These are phyloP conservation scores for Nakaseomyces sp. DNA, from an alignment of 1,139 yeast species.

Conservation along the genomic window DNA sequence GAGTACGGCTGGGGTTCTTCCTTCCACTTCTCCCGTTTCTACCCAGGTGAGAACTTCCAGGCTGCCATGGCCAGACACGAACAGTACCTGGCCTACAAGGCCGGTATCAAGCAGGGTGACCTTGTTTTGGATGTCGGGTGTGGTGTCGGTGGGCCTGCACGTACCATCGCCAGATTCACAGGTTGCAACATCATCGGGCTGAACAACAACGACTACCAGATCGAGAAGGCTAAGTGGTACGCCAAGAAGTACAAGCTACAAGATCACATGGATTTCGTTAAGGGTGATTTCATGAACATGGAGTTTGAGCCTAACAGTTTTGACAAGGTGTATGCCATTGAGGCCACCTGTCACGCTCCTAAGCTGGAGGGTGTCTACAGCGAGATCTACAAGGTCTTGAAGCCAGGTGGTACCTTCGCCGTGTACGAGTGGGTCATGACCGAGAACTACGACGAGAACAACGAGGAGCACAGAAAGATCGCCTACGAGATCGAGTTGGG, in stretches of 20 bases:
- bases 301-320: slow-evolving; percentile 83
- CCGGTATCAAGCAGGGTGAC: slow-evolving; percentile 70
- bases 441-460: slow-evolving; percentile 77
- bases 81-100: slow-evolving; percentile 84
- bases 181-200: slow-evolving; percentile 81
- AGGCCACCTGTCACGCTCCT: slow-evolving; percentile 98
- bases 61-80: slow-evolving; percentile 98
- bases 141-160: slow-evolving; percentile 99
- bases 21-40: slow-evolving; percentile 95
- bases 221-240: slow-evolving; percentile 81
- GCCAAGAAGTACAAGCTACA: slow-evolving; percentile 59
- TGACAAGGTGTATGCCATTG: slow-evolving; percentile 97
- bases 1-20: slow-evolving; percentile 99
- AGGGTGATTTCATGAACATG: slow-evolving; percentile 99
- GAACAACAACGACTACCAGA: slow-evolving; percentile 95
- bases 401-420: slow-evolving; percentile 96
- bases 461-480: slow-evolving; percentile 85
- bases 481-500: slow-evolving; percentile 97
- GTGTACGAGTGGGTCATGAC: slow-evolving; percentile 99
- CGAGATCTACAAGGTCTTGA: slow-evolving; percentile 88
- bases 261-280: slow-evolving; percentile 73
- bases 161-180: slow-evolving; percentile 89
- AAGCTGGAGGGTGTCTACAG: slow-evolving; percentile 91
- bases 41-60: slow-evolving; percentile 84
- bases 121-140: slow-evolving; percentile 96